Conservation (phyloP, 345 rosid genomes). For the Sonneratia caseolaris region DNA sequence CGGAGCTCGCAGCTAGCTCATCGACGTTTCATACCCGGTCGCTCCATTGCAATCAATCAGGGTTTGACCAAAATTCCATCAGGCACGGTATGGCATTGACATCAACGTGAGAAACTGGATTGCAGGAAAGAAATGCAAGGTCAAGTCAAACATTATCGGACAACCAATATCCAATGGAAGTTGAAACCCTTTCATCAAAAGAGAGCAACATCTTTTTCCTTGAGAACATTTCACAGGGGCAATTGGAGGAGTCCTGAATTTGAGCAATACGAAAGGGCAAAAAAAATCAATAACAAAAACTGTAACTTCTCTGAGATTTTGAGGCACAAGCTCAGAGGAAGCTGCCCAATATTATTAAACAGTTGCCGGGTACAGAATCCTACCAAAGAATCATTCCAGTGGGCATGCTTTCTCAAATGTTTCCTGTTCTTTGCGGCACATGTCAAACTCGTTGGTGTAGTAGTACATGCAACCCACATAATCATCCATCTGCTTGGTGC, state of each 20-base stretch:
- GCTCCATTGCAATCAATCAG: neutral
- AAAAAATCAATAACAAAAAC: neutral
- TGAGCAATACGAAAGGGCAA: neutral
- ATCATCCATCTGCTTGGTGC: conserved; percentile 86
- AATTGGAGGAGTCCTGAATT: neutral
- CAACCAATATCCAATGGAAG: neutral
- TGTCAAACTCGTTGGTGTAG: conserved; percentile 85
- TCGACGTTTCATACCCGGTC: no score
- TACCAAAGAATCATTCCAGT: conserved; percentile 39
- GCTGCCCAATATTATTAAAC: conserved; percentile 34
- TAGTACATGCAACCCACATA: conserved; percentile 96
- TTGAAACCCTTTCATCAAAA: neutral
- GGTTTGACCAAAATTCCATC: neutral
- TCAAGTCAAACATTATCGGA: neutral
- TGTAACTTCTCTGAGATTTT: neutral
- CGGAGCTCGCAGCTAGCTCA: no score
- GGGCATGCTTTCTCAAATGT: conserved; percentile 96
- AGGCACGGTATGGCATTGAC: neutral
- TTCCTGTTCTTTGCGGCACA: conserved; percentile 95
- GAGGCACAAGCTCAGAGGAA: conserved; percentile 13
- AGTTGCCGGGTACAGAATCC: conserved; percentile 1
- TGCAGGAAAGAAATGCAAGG: neutral
- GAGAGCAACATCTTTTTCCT: neutral
- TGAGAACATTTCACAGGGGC: neutral
- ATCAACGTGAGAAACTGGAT: neutral